phyloP scores from a whole-genome alignment of 106 monocot species.

The Allium cepa region DNA sequence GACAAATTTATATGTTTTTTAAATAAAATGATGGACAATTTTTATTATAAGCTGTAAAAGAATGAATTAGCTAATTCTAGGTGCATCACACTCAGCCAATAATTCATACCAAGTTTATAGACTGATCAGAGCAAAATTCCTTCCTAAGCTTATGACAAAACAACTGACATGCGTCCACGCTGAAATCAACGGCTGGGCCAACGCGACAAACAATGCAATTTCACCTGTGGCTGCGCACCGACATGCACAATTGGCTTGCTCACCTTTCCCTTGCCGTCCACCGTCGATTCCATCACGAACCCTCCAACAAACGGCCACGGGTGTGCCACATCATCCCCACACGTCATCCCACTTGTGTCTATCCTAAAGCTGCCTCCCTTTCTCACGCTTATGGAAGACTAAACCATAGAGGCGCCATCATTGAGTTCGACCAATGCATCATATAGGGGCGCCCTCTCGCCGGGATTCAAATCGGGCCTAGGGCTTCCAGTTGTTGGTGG shows the following conservation, averaged over 20 bases:
- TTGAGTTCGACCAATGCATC: slow-evolving; percentile 54
- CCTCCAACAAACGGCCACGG: slow-evolving; percentile 21
- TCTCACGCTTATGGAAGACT: slow-evolving; percentile 34
- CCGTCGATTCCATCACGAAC: slow-evolving; percentile 68
- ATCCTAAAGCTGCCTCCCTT: slow-evolving; percentile 61
- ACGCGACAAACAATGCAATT: slow-evolving; percentile 64
- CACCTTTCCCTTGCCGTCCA: slow-evolving; percentile 58
- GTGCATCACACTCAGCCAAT: no score
- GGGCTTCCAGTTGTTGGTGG: slow-evolving; percentile 53
- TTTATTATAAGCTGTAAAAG: no score
- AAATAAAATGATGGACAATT: no score
- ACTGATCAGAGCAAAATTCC: slow-evolving; percentile 24
- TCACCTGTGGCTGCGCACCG: slow-evolving; percentile 56
- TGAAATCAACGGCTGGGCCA: slow-evolving; percentile 67
- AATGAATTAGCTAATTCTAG: no score
- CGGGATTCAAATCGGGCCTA: slow-evolving; percentile 81
- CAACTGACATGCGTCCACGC: slow-evolving; percentile 81
- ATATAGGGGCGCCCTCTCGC: slow-evolving; percentile 48
- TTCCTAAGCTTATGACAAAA: slow-evolving; percentile 72
- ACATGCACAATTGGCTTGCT: slow-evolving; percentile 71
- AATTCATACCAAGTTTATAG: neutral
- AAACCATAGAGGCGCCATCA: slow-evolving; percentile 29
- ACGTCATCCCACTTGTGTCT: slow-evolving; percentile 6
- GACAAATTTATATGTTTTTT: no score
- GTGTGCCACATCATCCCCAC: slow-evolving; percentile 1